Percentiles rank a stretch among this genome's conserved stretches.
Conservation (phyloP, 768 basidiomycete species). For the Agrocybe pediades region DNA sequence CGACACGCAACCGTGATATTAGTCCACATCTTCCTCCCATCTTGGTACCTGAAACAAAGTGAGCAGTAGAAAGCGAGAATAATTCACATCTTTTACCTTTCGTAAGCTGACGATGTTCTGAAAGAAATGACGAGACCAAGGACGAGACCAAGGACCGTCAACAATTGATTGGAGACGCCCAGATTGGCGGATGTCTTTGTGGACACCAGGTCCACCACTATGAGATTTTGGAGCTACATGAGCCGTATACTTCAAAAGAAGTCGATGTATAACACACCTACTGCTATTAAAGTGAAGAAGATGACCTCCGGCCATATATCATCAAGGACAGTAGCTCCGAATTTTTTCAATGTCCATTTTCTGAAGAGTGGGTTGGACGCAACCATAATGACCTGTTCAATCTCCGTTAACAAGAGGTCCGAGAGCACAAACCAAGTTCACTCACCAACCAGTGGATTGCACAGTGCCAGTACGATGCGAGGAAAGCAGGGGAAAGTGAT, state of each 20-base stretch:
- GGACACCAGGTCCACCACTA: conserved; percentile 63
- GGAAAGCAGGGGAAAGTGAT: neutral
- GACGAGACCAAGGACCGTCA: conserved; percentile 75
- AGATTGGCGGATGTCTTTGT: conserved; percentile 48
- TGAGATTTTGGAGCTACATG: neutral
- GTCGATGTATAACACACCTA: conserved; percentile 40
- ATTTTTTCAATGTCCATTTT: conserved; percentile 52
- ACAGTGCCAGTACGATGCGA: no score
- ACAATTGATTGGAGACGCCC: conserved; percentile 50
- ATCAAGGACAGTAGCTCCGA: conserved; percentile 58
- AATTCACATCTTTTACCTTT: conserved; percentile 46
- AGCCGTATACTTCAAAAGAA: neutral
- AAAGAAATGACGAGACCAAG: conserved; percentile 74
- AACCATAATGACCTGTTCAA: conserved; percentile 14
- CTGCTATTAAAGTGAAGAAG: conserved; percentile 60
- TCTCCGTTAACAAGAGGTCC: no score
- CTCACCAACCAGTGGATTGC: no score
- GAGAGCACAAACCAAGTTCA: no score
- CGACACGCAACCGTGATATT: conserved; percentile 58
- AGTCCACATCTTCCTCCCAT: conserved; percentile 75
- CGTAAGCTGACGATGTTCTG: conserved; percentile 72
- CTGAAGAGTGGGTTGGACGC: conserved; percentile 42
- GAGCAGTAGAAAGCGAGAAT: neutral
- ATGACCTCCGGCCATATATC: conserved; percentile 64
- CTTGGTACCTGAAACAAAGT: conserved; percentile 50